These are phyloP conservation scores for Globisporangium echinulatum DNA, from an alignment of 352 stramenopile genomes.

Conservation along the genomic window DNA sequence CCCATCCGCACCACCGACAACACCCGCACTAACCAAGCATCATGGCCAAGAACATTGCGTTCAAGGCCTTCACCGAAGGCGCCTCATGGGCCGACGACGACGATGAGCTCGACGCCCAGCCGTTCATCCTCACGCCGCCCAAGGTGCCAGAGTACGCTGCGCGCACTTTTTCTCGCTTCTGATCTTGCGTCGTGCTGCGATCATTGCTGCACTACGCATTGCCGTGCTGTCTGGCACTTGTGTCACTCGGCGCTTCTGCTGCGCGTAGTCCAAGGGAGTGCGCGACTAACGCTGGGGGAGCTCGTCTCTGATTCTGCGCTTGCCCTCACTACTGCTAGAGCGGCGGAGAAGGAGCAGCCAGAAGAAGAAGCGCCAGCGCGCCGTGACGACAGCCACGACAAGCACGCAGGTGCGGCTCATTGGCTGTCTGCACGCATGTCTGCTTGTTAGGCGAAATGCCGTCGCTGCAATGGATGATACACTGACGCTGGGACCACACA, in stretches of 20 bases:
- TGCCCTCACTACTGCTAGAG: conserved; percentile 9
- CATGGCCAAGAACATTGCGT: conserved; percentile 59
- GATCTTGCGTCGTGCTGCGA: background rate
- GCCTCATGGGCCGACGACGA: conserved; percentile 76
- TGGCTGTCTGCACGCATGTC: background rate
- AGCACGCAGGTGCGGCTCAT: background rate
- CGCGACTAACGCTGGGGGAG: background rate
- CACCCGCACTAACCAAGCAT: background rate
- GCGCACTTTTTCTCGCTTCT: background rate
- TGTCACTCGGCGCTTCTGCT: background rate
- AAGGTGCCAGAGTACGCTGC: conserved; percentile 44
- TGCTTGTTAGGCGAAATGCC: background rate
- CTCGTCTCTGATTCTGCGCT: background rate
- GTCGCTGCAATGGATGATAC: background rate
- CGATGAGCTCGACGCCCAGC: conserved; percentile 55
- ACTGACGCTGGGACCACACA: too few relatives aligned
- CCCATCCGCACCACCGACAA: too few relatives aligned
- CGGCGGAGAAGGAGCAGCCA: conserved; percentile 21
- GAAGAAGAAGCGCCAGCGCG: conserved; percentile 19
- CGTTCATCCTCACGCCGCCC: conserved; percentile 23
- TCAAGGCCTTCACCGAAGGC: conserved; percentile 31
- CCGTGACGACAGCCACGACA: conserved; percentile 17
- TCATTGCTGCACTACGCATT: background rate
- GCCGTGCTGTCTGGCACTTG: background rate
- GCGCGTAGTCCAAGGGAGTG: background rate